phyloP scores from a whole-genome alignment of 306 rosid genomes.

The Vicia faba region DNA sequence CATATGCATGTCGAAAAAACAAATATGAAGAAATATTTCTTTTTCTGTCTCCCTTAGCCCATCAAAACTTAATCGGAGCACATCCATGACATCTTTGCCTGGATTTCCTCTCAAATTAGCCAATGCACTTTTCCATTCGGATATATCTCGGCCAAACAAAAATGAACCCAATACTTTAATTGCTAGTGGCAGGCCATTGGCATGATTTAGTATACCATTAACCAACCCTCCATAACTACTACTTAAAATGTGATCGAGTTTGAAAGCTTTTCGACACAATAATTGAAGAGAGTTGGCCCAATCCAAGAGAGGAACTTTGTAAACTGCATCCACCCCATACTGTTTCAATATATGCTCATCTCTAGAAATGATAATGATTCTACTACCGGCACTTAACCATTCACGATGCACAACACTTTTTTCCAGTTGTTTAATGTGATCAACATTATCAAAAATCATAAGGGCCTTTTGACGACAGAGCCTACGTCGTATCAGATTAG shows the following conservation, averaged over 20 bases:
- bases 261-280: slow-evolving; percentile 33
- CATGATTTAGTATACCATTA: no score
- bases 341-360: slow-evolving; percentile 23
- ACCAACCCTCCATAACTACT: neutral
- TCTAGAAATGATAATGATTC: slow-evolving; percentile 30
- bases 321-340: neutral
- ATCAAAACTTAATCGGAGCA: slow-evolving; percentile 15
- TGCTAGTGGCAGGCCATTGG: no score
- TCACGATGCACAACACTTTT: neutral
- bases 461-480: neutral
- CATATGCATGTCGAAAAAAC: no score
- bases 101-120: slow-evolving; percentile 1
- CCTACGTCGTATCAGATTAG: neutral
- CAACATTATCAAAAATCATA: slow-evolving; percentile 29
- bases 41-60: no score
- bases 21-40: no score
- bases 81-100: neutral
- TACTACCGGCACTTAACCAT: slow-evolving; percentile 26
- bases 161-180: no score
- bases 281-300: neutral
- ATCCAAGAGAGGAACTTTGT: neutral
- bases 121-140: slow-evolving; percentile 15
- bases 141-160: neutral
- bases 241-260: neutral
- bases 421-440: neutral